Percentiles rank a stretch among this genome's conserved stretches.
Conservation (phyloP, 2,329 filamentous ascomycete species). For the Ophiostoma himal-ulmi region DNA sequence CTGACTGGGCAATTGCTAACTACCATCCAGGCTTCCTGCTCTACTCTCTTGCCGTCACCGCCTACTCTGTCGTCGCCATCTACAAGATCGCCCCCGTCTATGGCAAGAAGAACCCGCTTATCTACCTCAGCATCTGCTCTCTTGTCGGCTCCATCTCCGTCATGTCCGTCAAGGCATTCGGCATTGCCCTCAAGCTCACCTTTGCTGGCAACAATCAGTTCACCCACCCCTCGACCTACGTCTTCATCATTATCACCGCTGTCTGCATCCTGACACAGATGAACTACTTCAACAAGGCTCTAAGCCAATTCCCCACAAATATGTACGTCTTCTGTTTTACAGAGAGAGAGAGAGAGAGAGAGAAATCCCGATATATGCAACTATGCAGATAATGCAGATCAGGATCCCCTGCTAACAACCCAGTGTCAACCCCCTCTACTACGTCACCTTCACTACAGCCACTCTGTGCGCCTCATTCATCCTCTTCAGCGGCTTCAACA, state of each 20-base stretch:
- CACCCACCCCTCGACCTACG: constrained; percentile 88
- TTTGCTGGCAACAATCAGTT: constrained; percentile 94
- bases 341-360: no score
- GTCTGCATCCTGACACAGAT: constrained; percentile 98
- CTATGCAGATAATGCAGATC: background rate
- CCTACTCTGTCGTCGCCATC: constrained; percentile 91
- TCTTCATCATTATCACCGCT: constrained; percentile 86
- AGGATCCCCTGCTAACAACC: constrained; percentile 29
- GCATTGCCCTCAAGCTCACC: constrained; percentile 93
- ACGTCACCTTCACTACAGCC: constrained; percentile 93
- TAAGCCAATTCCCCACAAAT: constrained; percentile 93
- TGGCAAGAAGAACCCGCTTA: constrained; percentile 90
- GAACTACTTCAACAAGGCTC: constrained; percentile 99
- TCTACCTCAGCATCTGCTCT: constrained; percentile 96
- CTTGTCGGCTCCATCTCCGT: constrained; percentile 95
- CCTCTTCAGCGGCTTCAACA: constrained; percentile 94
- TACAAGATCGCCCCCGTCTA: constrained; percentile 86
- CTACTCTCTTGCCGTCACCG: constrained; percentile 72
- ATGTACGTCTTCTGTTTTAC: constrained; percentile 60
- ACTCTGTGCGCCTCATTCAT: constrained; percentile 94
- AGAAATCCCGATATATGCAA: background rate
- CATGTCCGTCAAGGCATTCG: constrained; percentile 98
- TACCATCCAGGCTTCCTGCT: constrained; percentile 69
- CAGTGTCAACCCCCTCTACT: constrained; percentile 93
- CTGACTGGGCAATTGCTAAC: constrained; percentile 25